These are phyloP conservation scores for Pythium guiyangense DNA, from an alignment of 352 stramenopile species.

Conservation along the genomic window DNA sequence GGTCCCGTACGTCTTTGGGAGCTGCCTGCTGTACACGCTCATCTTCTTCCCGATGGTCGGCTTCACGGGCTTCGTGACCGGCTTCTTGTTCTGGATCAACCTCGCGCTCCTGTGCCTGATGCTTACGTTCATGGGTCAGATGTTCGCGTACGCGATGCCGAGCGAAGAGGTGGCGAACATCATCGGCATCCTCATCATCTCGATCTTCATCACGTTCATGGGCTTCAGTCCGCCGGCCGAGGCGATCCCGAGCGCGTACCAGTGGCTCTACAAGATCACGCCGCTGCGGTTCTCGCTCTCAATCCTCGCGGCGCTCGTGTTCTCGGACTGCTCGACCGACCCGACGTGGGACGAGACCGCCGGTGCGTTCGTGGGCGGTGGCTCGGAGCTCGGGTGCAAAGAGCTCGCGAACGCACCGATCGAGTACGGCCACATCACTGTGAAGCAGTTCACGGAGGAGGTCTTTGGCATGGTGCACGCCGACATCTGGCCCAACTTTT, in stretches of 20 bases:
- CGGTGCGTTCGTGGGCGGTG: too few relatives aligned
- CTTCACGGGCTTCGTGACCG: conserved; percentile 22
- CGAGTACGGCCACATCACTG: conserved; percentile 26
- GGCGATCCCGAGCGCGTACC: too few relatives aligned
- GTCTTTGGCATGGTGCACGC: conserved; percentile 52
- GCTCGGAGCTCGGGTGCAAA: conserved; percentile 40
- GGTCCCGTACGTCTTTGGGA: conserved; percentile 37
- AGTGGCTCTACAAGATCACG: too few relatives aligned
- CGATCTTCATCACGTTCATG: too few relatives aligned
- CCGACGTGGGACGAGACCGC: conserved; percentile 25
- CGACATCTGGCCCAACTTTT: conserved; percentile 43
- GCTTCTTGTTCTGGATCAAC: conserved; percentile 63
- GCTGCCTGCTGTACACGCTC: conserved; percentile 29
- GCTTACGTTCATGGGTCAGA: conserved; percentile 64
- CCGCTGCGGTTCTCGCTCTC: conserved; percentile 32
- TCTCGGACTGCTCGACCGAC: conserved; percentile 35
- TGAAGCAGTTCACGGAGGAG: conserved; percentile 48
- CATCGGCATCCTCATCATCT: conserved; percentile 25
- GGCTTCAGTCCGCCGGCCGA: too few relatives aligned
- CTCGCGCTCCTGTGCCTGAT: conserved; percentile 49
- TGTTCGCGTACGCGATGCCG: conserved; percentile 49
- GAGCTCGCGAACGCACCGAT: conserved; percentile 25
- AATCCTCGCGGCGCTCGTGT: conserved; percentile 28
- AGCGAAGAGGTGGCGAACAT: conserved; percentile 29
- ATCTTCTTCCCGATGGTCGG: conserved; percentile 74